A percentile compares a stretch with the other conserved stretches of the same genome.
Conservation (phyloP, 2,329 filamentous ascomycete species). For the Neonectria faginata region DNA sequence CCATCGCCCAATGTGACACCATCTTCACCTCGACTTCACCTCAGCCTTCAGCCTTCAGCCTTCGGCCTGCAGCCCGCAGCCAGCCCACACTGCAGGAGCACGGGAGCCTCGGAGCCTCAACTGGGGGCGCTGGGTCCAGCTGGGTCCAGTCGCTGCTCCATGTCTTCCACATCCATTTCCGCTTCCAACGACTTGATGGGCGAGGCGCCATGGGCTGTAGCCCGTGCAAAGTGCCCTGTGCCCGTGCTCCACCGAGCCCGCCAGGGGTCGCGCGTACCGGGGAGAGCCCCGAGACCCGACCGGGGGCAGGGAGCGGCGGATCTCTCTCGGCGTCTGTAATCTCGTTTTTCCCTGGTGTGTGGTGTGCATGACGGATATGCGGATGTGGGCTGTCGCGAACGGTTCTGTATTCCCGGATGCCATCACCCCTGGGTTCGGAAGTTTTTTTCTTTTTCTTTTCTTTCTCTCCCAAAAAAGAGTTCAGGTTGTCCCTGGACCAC, state of each 20-base stretch:
- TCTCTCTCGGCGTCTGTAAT: conserved; percentile 29
- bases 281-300: conserved; percentile 12
- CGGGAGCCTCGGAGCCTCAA: conserved; percentile 22
- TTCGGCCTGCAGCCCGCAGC: neutral
- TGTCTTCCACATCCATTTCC: conserved; percentile 18
- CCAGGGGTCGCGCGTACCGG: conserved; percentile 14
- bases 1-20: too few relatives aligned
- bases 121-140: neutral
- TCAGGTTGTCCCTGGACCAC: conserved; percentile 5
- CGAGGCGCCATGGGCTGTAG: conserved; percentile 19
- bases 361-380: conserved; percentile 10
- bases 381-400: neutral
- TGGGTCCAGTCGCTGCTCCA: too few relatives aligned
- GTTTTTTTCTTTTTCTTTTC: neutral
- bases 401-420: neutral
- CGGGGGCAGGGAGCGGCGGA: conserved; percentile 22
- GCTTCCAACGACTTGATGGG: conserved; percentile 22
- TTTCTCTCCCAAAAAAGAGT: neutral
- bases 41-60: conserved; percentile 12
- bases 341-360: conserved; percentile 11
- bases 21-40: neutral
- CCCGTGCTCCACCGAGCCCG: conserved; percentile 1
- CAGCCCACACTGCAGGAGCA: too few relatives aligned
- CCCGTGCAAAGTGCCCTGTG: neutral
- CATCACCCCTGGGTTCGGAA: conserved; percentile 2